phyloP scores from a whole-genome alignment of 805 yeast genomes.

The Yarrowia phangngaensis region DNA sequence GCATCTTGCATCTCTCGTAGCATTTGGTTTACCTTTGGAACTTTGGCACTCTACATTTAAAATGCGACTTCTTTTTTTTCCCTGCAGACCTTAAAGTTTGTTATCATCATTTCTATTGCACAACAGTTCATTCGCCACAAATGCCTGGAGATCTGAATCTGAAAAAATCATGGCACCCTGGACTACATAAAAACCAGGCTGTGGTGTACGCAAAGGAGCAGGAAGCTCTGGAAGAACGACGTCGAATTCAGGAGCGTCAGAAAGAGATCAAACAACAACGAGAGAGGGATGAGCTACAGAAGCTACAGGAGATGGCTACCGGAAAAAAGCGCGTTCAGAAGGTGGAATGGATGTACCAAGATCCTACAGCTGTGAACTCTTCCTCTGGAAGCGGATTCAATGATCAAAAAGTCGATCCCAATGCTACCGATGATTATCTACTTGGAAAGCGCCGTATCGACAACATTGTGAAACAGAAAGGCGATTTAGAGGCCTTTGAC shows the following conservation, averaged over 20 bases:
- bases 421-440: constrained; percentile 43
- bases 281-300: constrained; percentile 54
- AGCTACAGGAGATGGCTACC: constrained; percentile 44
- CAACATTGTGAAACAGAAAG: constrained; percentile 11
- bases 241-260: constrained; percentile 58
- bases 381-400: constrained; percentile 30
- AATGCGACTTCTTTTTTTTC: too few relatives aligned
- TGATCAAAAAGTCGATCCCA: constrained; percentile 31
- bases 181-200: constrained; percentile 73
- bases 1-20: too few relatives aligned
- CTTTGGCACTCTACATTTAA: too few relatives aligned
- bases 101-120: too few relatives aligned
- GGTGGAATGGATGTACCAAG: constrained; percentile 86
- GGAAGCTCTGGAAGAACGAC: constrained; percentile 65
- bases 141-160: constrained; percentile 76
- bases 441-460: constrained; percentile 51
- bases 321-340: constrained; percentile 45
- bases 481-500: constrained; percentile 19
- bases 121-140: too few relatives aligned
- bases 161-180: constrained; percentile 97
- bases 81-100: too few relatives aligned
- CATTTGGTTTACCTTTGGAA: too few relatives aligned
- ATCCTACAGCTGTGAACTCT: constrained; percentile 38
- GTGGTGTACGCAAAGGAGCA: constrained; percentile 83
- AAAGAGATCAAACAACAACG: constrained; percentile 60